These are phyloP conservation scores for Silene noctiflora DNA, from an alignment of 179 eudicot genomes.

Conservation along the genomic window DNA sequence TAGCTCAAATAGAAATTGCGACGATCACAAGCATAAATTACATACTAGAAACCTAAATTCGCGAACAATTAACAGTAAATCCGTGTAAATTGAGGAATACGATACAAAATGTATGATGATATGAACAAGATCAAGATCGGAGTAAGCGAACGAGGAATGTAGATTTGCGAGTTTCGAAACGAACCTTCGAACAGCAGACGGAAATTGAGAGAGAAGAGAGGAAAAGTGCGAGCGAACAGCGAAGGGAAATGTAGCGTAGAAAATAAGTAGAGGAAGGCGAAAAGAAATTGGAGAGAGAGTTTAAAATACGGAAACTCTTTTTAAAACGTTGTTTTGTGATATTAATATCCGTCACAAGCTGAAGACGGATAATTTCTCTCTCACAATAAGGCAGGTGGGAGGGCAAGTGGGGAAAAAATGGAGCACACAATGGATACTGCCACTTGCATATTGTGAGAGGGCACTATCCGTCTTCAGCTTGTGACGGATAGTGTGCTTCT, in stretches of 20 bases:
- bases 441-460: no score
- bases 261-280: not conserved
- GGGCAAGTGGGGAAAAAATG: no score
- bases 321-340: no score
- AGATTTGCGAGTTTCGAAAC: slow-evolving; percentile 16
- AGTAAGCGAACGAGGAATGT: not conserved
- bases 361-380: no score
- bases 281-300: not conserved
- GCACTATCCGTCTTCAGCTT: no score
- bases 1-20: not conserved
- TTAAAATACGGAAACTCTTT: no score
- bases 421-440: no score
- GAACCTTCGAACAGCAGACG: slow-evolving; percentile 20
- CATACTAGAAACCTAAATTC: slow-evolving; percentile 1
- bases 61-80: not conserved
- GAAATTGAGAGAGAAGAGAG: slow-evolving; percentile 11
- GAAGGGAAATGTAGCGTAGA: slow-evolving; percentile 20
- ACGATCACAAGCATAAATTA: not conserved
- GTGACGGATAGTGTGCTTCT: no score
- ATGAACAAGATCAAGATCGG: slow-evolving; percentile 1
- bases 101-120: slow-evolving; percentile 4
- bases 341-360: no score
- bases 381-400: no score
- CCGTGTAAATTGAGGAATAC: not conserved
- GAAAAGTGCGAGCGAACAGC: slow-evolving; percentile 1